phyloP scores from a whole-genome alignment of 2,329 filamentous ascomycete species.

The Blumeria hordei region DNA sequence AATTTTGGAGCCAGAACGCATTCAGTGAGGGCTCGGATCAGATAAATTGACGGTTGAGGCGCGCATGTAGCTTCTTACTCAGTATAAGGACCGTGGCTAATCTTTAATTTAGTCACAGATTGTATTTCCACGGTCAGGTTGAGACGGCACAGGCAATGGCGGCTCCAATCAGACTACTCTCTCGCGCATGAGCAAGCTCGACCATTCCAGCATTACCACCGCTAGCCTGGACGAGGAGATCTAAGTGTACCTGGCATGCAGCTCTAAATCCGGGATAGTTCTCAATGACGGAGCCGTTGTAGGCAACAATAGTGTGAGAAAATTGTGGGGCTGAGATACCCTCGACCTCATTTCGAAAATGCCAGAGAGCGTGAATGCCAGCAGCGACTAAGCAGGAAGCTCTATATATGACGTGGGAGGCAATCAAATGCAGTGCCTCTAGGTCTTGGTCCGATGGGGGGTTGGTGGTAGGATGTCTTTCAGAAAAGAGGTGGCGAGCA shows the following conservation, averaged over 20 bases:
- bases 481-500: slow-evolving; percentile 24
- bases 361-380: slow-evolving; percentile 33
- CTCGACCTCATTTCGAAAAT: slow-evolving; percentile 25
- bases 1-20: no score
- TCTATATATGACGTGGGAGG: slow-evolving; percentile 29
- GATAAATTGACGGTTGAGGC: no score
- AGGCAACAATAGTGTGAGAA: slow-evolving; percentile 38
- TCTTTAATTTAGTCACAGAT: neutral
- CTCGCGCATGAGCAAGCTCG: slow-evolving; percentile 41
- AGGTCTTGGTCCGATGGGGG: slow-evolving; percentile 25
- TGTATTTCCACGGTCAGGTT: neutral
- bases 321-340: slow-evolving; percentile 12
- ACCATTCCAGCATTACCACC: slow-evolving; percentile 22
- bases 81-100: no score
- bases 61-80: no score
- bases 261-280: slow-evolving; percentile 45
- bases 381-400: slow-evolving; percentile 35
- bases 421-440: slow-evolving; percentile 25
- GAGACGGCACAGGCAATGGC: slow-evolving; percentile 45
- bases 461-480: slow-evolving; percentile 22
- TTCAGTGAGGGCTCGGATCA: no score
- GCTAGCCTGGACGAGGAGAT: slow-evolving; percentile 27
- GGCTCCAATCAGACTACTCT: slow-evolving; percentile 53
- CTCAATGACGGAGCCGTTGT: slow-evolving; percentile 59
- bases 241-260: slow-evolving; percentile 36